Evolutionary conservation across 495 filamentous ascomycete genomes (phyloP), one percentile per base, ranked within the genome.

Genomic region (Aspergillus leporis): DNA sequence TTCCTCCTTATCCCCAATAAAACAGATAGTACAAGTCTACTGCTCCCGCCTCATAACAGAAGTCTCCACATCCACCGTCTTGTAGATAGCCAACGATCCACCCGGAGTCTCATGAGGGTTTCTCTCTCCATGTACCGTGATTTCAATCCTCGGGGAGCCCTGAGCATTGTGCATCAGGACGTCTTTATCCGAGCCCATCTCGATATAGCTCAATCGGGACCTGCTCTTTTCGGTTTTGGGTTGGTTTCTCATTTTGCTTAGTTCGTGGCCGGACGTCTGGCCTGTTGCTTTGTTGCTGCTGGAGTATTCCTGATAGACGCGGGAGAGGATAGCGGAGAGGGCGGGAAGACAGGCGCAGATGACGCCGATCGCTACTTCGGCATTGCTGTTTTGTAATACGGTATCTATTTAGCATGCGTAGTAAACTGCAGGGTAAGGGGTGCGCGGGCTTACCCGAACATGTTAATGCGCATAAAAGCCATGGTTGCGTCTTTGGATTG

Each of bases 321-420:
- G 62, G 14, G 51, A 58, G 34, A 69, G 16, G 43, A 72, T 61
- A 12, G 66, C 72, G 2, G 68, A 73, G 41, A 77, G 59, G 23
- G 72, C 67, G 12, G 74, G 74, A 18, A 76, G 68, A 55, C 73
- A 75, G 51, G 73, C 72, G 50, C 73, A 74, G 53, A 78, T 71
- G 10, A 78, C 59, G 13, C 73, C 74, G 55, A 78, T 70, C 30
- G 70, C 65, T 45, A 72, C 60, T 64, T 78, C 74, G 30, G 72
- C 74, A 36, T 73, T 74, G 2, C 59, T 61, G 30, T 23, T 16
- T 2, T n/a, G 19, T 21, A 18, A 18, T 8, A 12, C 2, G 10
- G 23, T 56, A 18, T 31, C 22, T 30, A 5, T 40, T 40, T 18
- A 14, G 8, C 31, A 4, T 43, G 22, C 19, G n/a, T 31, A 28